Evolutionary conservation across 2,329 filamentous ascomycete genomes (phyloP), one percentile per base, ranked within the genome.

Genomic region (Hypoxylon sp.): DNA sequence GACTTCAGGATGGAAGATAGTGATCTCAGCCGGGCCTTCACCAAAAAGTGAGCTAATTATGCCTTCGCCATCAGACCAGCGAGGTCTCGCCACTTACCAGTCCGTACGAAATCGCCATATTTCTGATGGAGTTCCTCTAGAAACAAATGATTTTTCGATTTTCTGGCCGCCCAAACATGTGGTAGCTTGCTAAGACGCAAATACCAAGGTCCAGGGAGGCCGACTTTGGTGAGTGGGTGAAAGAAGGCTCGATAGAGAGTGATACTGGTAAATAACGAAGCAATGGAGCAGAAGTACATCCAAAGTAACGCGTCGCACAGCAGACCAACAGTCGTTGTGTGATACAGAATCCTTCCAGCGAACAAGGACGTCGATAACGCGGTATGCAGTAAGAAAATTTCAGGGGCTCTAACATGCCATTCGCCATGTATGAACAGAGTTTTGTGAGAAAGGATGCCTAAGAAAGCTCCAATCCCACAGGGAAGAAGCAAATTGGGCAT

Each of bases 1-100:
- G 20, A 73, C 71, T 20, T 71, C 75, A 0, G 76, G 74, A 50
- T 74, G 73, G 56, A 74, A 77, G 35, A 77, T 61, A 13, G 74
- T 71, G 37, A 76, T 60, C 54, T 76, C 76, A 6, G 61, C 59
- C 1, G 75, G 76, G n/a, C 67, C 66, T 69, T 31, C n/a, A 35
- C n/a, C 49, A 35, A 42, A 1, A 25, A 11, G 22, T 49, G 25
- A 49, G 44, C 20, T 6, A 49, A 2, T 17, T 17, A 17, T 8
- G n/a, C 6, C n/a, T 42, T 17, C n/a, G 6, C 17, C 17, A 13
- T 42, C 37, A 42, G n/a, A 8, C 6, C 31, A 33, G 31, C 31
- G 10, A 33, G 10, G 10, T 33, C 31, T 2, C 8, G 37, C 25
- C 20, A 8, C 13, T 27, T 27, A 49, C 44, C 44, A 13, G 44